Base-by-base conservation (phyloP, 1,284 basidiomycete species). In the Porodaedalea pini region DNA sequence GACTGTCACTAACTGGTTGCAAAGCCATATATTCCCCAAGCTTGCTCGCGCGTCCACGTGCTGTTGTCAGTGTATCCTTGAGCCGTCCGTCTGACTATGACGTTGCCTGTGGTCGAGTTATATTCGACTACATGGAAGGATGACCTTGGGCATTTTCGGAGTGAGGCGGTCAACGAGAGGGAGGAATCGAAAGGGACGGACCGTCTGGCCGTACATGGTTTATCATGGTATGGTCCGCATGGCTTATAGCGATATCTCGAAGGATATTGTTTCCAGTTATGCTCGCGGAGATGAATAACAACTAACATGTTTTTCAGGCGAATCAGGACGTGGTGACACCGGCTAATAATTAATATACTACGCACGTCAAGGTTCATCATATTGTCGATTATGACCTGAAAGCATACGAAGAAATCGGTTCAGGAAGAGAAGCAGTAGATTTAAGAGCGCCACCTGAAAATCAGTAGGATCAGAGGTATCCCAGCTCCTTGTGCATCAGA, bases 61-160 rank as follows among this genome's bases (percentile, higher is more conserved):
- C 83, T 86, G 61, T 72, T 75, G 64, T 86, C 76, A 10, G 83
- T 73, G 63, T 75, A 88, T 0, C 85, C 86, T 66, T 88, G 86
- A 0, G 75, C 68, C 0, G 86, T 88, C 50, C 75, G 69, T 62
- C 76, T 79, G 40, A 68, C 67, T 51, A 82, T 78, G 11, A 88
- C 84, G 1, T 61, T 67, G 3, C 86, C 86, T 3, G 83, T 86
- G 0, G 76, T 82, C 4, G 78, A 73, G 63, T 86, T 78, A 70
- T 88, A 89, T 57, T 85, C 80, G 10, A 88, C 75, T 36, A 88
- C 79, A 64, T 88, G 86, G 74, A 77, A 88, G 1, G 83, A 83
- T 10, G 76, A 78, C 32, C 82, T 82, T 83, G 48, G 11, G 31
- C n/a, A 44, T 39, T 13, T 17, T n/a, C n/a, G n/a, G n/a, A n/a